Conservation (phyloP, 1,139 yeast species). For the Petasospora rhodanensis region DNA sequence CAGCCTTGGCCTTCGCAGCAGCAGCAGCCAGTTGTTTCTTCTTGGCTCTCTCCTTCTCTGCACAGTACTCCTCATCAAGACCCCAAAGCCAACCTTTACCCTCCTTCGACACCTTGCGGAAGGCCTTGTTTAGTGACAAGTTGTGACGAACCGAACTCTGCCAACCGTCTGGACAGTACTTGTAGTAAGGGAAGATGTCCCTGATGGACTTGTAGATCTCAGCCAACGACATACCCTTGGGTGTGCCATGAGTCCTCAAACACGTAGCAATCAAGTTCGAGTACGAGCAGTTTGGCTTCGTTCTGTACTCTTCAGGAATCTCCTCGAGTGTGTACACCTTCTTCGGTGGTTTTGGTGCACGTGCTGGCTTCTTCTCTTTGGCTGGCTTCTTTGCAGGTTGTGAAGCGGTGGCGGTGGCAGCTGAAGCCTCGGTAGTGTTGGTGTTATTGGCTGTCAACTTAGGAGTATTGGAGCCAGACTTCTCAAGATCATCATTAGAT, state of each 20-base stretch:
- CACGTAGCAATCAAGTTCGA: constrained; percentile 79
- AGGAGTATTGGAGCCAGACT: constrained; percentile 17
- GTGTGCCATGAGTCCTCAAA: constrained; percentile 56
- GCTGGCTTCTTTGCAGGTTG: constrained; percentile 9
- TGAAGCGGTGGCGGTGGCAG: constrained; percentile 1
- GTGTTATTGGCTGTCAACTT: constrained; percentile 20
- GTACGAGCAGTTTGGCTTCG: constrained; percentile 77
- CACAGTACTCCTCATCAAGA: constrained; percentile 75
- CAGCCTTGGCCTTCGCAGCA: constrained; percentile 54
- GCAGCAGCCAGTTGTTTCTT: constrained; percentile 61
- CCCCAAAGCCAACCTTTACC: constrained; percentile 95
- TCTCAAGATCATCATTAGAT: constrained; percentile 6
- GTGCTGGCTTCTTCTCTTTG: constrained; percentile 40
- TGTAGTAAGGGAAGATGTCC: constrained; percentile 84
- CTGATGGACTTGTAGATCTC: constrained; percentile 85
- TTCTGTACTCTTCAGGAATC: constrained; percentile 80
- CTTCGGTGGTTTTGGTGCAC: constrained; percentile 52
- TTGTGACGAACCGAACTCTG: constrained; percentile 91
- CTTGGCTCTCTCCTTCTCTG: constrained; percentile 74
- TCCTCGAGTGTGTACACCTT: constrained; percentile 65
- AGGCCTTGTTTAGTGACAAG: constrained; percentile 77
- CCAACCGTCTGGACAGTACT: constrained; percentile 97
- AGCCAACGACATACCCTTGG: constrained; percentile 73
- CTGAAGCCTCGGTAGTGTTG: not conserved
- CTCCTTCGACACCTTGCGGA: constrained; percentile 69